phyloP scores from a whole-genome alignment of 176 grass and related monocot species.

The Avena atlantica region DNA sequence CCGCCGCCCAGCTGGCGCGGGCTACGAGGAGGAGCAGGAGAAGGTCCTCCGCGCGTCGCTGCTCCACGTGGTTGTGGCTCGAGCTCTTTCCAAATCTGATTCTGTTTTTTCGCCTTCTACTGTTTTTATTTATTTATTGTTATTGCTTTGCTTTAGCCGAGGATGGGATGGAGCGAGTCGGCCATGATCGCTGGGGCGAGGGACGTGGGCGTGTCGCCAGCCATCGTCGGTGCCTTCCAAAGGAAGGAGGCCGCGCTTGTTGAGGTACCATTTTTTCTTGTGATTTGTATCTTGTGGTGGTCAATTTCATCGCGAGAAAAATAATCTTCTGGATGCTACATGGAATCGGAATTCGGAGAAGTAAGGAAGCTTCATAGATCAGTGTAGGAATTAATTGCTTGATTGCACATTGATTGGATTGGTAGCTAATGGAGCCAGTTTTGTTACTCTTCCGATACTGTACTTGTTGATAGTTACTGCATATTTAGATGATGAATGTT shows the following conservation, averaged over 20 bases:
- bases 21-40: constrained; percentile 79
- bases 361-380: background rate
- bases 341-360: background rate
- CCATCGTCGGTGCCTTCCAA: constrained; percentile 78
- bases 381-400: background rate
- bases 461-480: background rate
- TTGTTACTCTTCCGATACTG: background rate
- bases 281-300: background rate
- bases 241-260: constrained; percentile 90
- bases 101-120: background rate
- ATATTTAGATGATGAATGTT: constrained; percentile 1
- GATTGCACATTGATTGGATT: background rate
- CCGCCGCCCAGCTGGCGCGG: constrained; percentile 41
- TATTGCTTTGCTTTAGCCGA: constrained; percentile 49
- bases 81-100: constrained; percentile 27
- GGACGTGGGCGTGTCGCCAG: constrained; percentile 75
- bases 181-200: constrained; percentile 88
- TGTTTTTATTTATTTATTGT: background rate
- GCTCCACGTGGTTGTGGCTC: constrained; percentile 71
- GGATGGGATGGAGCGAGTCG: constrained; percentile 93
- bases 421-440: background rate
- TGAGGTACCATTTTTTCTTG: constrained; percentile 16
- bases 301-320: constrained; percentile 17
- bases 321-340: constrained; percentile 30
- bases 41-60: constrained; percentile 83